Conservation (phyloP, 2,329 filamentous ascomycete genomes). For the Arachnomyces sp. region DNA sequence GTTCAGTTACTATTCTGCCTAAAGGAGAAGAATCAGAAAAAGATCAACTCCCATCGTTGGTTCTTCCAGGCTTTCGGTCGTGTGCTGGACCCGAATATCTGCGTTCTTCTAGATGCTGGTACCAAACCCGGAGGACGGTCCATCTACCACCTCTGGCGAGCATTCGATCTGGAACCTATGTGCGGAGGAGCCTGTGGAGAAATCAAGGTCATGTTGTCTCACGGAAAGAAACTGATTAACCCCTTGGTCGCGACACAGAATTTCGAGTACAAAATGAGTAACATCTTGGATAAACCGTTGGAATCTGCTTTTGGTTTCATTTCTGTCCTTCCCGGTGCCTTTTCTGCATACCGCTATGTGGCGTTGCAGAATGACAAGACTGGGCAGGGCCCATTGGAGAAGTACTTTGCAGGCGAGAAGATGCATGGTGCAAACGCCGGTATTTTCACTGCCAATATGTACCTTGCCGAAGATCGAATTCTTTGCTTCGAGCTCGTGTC, state of each 20-base stretch:
- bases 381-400: constrained; percentile 82
- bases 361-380: constrained; percentile 96
- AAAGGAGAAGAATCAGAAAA: constrained; percentile 99
- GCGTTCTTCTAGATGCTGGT: constrained; percentile 90
- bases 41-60: constrained; percentile 99
- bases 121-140: constrained; percentile 90
- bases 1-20: constrained; percentile 96
- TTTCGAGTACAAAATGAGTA: constrained; percentile 99
- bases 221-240: constrained; percentile 82
- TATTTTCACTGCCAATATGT: constrained; percentile 87
- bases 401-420: constrained; percentile 95
- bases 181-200: constrained; percentile 96
- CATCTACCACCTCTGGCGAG: constrained; percentile 97
- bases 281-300: constrained; percentile 94
- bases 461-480: constrained; percentile 45
- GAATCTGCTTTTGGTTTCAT: constrained; percentile 98
- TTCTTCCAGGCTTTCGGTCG: constrained; percentile 96
- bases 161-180: constrained; percentile 95
- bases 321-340: constrained; percentile 88
- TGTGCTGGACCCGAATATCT: constrained; percentile 91
- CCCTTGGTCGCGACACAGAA: constrained; percentile 94
- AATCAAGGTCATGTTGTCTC: constrained; percentile 93
- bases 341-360: constrained; percentile 94
- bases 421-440: constrained; percentile 88
- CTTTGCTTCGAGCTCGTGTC: constrained; percentile 73